These are phyloP conservation scores for Chenopodium quinoa DNA, from an alignment of 148 eudicot species.

Conservation along the genomic window DNA sequence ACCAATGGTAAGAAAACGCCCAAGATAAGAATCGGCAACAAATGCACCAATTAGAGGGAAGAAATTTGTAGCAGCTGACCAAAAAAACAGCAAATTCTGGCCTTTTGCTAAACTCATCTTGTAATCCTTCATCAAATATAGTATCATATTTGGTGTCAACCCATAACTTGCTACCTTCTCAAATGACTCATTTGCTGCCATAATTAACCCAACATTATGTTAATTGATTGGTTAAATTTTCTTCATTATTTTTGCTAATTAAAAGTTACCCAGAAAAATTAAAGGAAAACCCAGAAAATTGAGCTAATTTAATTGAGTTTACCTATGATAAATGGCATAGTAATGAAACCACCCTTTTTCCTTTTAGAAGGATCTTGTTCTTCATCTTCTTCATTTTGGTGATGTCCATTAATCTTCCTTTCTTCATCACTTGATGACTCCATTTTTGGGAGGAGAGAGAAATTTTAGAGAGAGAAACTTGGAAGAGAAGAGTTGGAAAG, in stretches of 20 bases:
- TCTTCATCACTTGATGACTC: conserved; percentile 39
- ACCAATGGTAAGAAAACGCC: conserved; percentile 73
- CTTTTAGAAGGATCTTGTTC: conserved; percentile 24
- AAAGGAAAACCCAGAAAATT: too few relatives aligned
- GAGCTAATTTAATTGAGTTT: neutral
- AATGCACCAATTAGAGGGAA: conserved; percentile 68
- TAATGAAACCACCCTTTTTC: conserved; percentile 68
- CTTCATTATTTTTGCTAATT: too few relatives aligned
- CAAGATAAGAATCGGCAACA: conserved; percentile 68
- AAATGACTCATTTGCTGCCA: conserved; percentile 69
- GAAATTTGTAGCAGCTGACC: conserved; percentile 77
- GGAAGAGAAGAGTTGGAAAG: neutral
- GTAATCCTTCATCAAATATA: conserved; percentile 64
- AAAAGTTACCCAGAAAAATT: too few relatives aligned
- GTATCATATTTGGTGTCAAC: conserved; percentile 67
- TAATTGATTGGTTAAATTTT: too few relatives aligned
- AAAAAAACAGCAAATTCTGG: conserved; percentile 49
- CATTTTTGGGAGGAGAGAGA: conserved; percentile 12
- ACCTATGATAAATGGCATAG: conserved; percentile 95
- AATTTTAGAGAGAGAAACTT: conserved; percentile 1
- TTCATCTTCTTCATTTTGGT: conserved; percentile 6
- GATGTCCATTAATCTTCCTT: conserved; percentile 5
- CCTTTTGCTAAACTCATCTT: conserved; percentile 50
- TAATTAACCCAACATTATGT: neutral
- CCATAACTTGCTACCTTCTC: conserved; percentile 89